Percentiles rank a stretch among this genome's conserved stretches.
Evolutionary conservation across 352 stramenopile genomes (phyloP).

Genomic region (Globisporangium alternatum): DNA sequence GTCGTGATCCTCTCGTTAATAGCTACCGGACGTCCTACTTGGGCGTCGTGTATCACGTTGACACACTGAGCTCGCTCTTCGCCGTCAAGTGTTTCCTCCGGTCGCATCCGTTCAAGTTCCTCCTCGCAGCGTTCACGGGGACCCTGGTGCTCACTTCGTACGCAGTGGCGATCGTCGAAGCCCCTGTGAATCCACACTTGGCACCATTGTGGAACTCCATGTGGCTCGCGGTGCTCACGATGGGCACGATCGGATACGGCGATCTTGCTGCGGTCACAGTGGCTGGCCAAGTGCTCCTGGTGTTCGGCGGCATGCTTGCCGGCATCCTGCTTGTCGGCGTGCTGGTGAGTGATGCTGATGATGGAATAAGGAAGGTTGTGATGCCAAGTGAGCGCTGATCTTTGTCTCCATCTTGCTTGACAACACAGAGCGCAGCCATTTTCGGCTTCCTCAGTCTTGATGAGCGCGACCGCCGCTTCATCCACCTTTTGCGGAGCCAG

Average conservation of each 20-base stretch:
- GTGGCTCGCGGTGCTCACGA: conserved; percentile 74
- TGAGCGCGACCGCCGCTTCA: conserved; percentile 59
- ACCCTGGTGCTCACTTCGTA: conserved; percentile 60
- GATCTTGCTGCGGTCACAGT: conserved; percentile 56
- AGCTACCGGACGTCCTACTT: conserved; percentile 80
- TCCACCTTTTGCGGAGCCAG: conserved; percentile 46
- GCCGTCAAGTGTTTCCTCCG: conserved; percentile 79
- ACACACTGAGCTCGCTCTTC: conserved; percentile 77
- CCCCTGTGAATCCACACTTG: conserved; percentile 59
- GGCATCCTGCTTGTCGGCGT: conserved; percentile 71
- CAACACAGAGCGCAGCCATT: conserved; percentile 55
- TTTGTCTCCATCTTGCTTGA: not conserved
- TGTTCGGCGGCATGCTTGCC: conserved; percentile 61
- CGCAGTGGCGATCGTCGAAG: conserved; percentile 61
- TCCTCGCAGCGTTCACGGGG: conserved; percentile 35
- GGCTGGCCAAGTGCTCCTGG: conserved; percentile 52
- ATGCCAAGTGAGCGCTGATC: not conserved
- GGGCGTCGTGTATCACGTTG: conserved; percentile 65
- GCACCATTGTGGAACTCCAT: conserved; percentile 53
- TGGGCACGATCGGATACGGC: conserved; percentile 76
- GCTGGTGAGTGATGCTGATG: conserved; percentile 36
- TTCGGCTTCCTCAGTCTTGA: conserved; percentile 55
- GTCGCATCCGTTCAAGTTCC: conserved; percentile 59
- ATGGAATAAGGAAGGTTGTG: not conserved
- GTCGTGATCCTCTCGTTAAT: not conserved